Conservation (phyloP, 768 basidiomycete genomes). For the Arthromyces matolae region DNA sequence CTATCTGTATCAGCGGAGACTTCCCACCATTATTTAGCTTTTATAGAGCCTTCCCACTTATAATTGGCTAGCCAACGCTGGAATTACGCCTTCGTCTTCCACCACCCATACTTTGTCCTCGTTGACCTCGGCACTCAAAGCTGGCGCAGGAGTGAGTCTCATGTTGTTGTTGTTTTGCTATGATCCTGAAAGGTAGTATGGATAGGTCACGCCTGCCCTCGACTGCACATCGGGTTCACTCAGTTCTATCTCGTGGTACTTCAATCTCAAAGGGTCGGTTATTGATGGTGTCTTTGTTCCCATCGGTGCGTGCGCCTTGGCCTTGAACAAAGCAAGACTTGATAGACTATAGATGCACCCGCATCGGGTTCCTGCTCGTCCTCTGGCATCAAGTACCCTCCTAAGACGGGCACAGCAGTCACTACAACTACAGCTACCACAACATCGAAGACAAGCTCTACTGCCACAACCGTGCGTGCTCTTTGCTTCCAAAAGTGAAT, state of each 20-base stretch:
- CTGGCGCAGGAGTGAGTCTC: slow-evolving; percentile 46
- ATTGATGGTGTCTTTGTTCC: slow-evolving; percentile 62
- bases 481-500: no score
- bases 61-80: slow-evolving; percentile 63
- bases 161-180: background rate
- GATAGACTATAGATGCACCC: slow-evolving; percentile 43
- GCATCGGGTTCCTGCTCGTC: slow-evolving; percentile 46
- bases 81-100: slow-evolving; percentile 64
- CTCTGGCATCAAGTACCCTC: slow-evolving; percentile 57
- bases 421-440: background rate
- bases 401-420: slow-evolving; percentile 38
- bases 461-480: slow-evolving; percentile 27
- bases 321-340: background rate
- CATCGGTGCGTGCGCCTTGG: slow-evolving; percentile 40
- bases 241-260: slow-evolving; percentile 55
- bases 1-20: background rate
- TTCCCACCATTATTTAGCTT: no score
- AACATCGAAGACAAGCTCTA: no score
- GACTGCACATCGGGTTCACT: slow-evolving; percentile 28
- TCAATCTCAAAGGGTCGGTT: slow-evolving; percentile 60
- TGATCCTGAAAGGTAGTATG: background rate
- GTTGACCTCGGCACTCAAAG: slow-evolving; percentile 51
- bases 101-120: slow-evolving; percentile 55
- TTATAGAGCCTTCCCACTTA: slow-evolving; percentile 58
- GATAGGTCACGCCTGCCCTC: slow-evolving; percentile 41